Percentiles rank a stretch among this genome's conserved stretches.
These are phyloP conservation scores for Zopfochytrium polystomum DNA, from an alignment of 371 early-diverging fungal genomes.

Conservation along the genomic window DNA sequence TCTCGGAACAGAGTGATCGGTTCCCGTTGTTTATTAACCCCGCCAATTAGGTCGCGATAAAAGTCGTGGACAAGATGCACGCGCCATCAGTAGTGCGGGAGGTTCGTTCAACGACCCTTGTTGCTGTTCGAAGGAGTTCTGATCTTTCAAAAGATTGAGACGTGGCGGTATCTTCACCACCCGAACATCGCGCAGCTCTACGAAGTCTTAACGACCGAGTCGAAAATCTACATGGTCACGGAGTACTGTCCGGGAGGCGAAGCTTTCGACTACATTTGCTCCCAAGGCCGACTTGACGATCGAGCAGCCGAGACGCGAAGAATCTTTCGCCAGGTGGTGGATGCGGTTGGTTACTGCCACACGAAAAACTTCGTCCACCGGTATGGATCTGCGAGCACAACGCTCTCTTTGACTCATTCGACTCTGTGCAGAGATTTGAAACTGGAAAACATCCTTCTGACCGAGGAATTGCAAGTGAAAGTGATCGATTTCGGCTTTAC, in stretches of 20 bases:
- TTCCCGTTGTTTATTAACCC: too few relatives aligned
- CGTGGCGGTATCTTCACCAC: constrained; percentile 79
- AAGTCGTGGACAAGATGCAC: constrained; percentile 81
- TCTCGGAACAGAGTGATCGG: constrained; percentile 2
- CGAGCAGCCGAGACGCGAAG: constrained; percentile 51
- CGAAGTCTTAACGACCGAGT: constrained; percentile 81
- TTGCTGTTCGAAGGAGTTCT: not conserved
- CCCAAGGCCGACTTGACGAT: constrained; percentile 55
- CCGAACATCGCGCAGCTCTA: constrained; percentile 81
- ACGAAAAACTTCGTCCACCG: constrained; percentile 74
- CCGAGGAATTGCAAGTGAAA: constrained; percentile 69
- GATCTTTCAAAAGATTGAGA: constrained; percentile 59
- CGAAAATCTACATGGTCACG: constrained; percentile 74
- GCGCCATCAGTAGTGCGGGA: constrained; percentile 72
- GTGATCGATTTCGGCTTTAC: constrained; percentile 91
- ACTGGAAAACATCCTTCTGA: constrained; percentile 80
- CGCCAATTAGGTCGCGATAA: constrained; percentile 68
- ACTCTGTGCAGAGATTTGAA: constrained; percentile 67
- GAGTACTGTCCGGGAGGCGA: constrained; percentile 80
- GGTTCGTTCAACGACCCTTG: constrained; percentile 18
- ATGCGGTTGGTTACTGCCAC: constrained; percentile 76
- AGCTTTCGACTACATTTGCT: constrained; percentile 63
- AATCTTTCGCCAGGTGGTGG: constrained; percentile 70
- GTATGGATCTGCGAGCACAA: constrained; percentile 30
- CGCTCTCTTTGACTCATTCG: not conserved